Conservation (phyloP, 129 eudicot genomes). For the Helianthus tuberosus region DNA sequence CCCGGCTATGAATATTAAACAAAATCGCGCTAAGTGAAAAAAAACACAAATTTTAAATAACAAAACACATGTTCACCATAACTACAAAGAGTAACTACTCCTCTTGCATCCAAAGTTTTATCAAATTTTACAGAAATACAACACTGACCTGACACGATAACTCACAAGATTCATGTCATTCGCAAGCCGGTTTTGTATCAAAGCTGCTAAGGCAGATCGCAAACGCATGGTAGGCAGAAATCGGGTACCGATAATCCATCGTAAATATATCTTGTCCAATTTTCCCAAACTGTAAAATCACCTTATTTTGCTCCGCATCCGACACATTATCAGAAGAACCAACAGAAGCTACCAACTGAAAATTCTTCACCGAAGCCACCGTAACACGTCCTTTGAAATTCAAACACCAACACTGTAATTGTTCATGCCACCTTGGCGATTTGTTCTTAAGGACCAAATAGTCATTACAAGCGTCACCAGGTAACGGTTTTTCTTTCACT, state of each 20-base stretch:
- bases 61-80: conserved; percentile 8
- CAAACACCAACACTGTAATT: conserved; percentile 94
- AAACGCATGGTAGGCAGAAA: conserved; percentile 96
- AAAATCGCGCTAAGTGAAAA: background rate
- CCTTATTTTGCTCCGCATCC: conserved; percentile 83
- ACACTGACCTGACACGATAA: conserved; percentile 11
- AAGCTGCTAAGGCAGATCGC: conserved; percentile 97
- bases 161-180: conserved; percentile 44
- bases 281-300: conserved; percentile 89
- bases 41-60: background rate
- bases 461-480: conserved; percentile 22
- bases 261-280: conserved; percentile 93
- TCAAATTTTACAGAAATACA: conserved; percentile 13
- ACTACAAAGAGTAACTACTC: conserved; percentile 11
- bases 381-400: conserved; percentile 94
- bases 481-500: conserved; percentile 44
- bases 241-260: conserved; percentile 95
- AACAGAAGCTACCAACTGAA: conserved; percentile 91
- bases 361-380: conserved; percentile 96
- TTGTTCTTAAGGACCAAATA: conserved; percentile 74
- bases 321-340: conserved; percentile 64
- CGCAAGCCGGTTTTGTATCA: conserved; percentile 99
- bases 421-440: conserved; percentile 98
- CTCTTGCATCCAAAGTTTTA: conserved; percentile 5
- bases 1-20: background rate